phyloP scores from a whole-genome alignment of 306 rosid genomes.

The Hippophae rhamnoides region DNA sequence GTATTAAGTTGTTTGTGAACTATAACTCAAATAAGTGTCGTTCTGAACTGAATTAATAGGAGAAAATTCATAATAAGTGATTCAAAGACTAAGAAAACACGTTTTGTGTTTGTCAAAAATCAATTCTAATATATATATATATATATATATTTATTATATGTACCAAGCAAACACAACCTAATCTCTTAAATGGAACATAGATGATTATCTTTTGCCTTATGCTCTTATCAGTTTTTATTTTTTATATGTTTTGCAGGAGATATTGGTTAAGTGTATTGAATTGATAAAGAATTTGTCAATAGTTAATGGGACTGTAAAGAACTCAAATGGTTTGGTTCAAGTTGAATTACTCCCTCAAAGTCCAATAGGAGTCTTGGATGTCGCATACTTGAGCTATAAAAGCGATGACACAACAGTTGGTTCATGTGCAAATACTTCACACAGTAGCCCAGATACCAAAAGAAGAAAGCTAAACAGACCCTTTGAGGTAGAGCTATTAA shows the following conservation, averaged over 20 bases:
- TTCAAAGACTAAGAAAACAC: too few relatives aligned
- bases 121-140: too few relatives aligned
- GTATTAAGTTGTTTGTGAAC: slow-evolving; percentile 35
- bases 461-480: slow-evolving; percentile 81
- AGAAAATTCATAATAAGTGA: too few relatives aligned
- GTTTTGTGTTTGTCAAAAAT: too few relatives aligned
- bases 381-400: slow-evolving; percentile 68
- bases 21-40: neutral
- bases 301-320: slow-evolving; percentile 1
- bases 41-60: too few relatives aligned
- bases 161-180: too few relatives aligned
- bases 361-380: slow-evolving; percentile 80
- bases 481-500: slow-evolving; percentile 46
- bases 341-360: slow-evolving; percentile 50
- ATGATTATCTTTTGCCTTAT: too few relatives aligned
- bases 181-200: too few relatives aligned
- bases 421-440: slow-evolving; percentile 61
- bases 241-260: slow-evolving; percentile 47
- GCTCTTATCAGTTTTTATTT: too few relatives aligned
- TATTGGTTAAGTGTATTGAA: slow-evolving; percentile 47
- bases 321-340: slow-evolving; percentile 10
- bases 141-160: too few relatives aligned
- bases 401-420: slow-evolving; percentile 57
- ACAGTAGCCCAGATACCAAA: slow-evolving; percentile 50
- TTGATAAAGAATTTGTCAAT: slow-evolving; percentile 36